These are phyloP conservation scores for Entophlyctis luteolus DNA, from an alignment of 192 early-diverging fungal genomes.

Conservation along the genomic window DNA sequence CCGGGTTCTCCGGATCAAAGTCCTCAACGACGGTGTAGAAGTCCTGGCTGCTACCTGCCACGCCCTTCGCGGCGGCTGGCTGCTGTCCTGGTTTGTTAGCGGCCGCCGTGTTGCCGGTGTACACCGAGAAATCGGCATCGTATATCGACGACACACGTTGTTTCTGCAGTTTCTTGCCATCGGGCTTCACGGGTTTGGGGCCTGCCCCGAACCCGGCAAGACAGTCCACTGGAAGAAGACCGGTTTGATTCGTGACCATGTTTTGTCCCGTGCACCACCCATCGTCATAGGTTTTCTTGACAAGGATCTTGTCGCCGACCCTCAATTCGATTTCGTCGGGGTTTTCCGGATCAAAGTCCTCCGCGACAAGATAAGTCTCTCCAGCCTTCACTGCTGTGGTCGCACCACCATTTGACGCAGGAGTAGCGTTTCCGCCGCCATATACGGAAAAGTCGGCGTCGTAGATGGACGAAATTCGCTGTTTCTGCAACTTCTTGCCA, in stretches of 20 bases:
- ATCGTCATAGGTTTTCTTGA: slow-evolving; percentile 8
- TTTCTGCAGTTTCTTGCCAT: background rate
- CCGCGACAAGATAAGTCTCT: background rate
- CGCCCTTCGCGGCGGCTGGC: background rate
- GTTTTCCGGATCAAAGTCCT: slow-evolving; percentile 7
- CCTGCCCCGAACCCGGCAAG: background rate
- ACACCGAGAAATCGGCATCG: background rate
- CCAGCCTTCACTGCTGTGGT: background rate
- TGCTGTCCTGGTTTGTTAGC: background rate
- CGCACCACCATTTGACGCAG: background rate
- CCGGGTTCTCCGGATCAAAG: background rate
- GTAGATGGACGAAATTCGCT: background rate
- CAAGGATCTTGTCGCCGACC: background rate
- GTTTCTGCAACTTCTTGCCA: background rate
- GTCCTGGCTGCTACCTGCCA: background rate
- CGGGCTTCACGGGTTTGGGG: background rate
- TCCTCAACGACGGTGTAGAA: background rate
- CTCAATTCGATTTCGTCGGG: slow-evolving; percentile 22
- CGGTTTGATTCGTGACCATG: background rate
- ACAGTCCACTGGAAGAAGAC: slow-evolving; percentile 10
- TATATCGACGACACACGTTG: background rate
- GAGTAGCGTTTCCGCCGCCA: background rate
- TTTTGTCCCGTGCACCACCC: slow-evolving; percentile 21
- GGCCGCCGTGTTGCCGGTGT: slow-evolving; percentile 3
- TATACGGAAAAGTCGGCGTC: background rate